Evolutionary conservation across 768 basidiomycete genomes (phyloP).

Genomic region (Suillus occidentalis): DNA sequence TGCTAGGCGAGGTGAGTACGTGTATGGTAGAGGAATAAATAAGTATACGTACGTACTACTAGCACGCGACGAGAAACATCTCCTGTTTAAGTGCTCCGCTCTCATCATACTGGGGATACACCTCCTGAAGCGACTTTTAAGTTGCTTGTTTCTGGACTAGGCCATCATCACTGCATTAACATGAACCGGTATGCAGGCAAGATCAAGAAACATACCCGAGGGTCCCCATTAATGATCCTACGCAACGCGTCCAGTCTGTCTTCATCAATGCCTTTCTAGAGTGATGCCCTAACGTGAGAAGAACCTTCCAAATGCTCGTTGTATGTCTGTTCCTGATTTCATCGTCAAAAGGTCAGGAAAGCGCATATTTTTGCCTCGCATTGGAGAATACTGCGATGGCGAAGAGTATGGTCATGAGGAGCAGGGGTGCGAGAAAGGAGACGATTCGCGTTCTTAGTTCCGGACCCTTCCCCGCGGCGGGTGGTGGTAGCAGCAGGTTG

Average conservation of each 20-base stretch:
- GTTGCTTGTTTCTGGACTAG: constrained; percentile 80
- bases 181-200: neutral
- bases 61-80: constrained; percentile 99
- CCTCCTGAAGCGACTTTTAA: constrained; percentile 94
- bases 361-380: too few species aligned
- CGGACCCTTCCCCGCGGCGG: too few species aligned
- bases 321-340: too few species aligned
- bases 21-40: constrained; percentile 13
- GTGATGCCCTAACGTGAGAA: neutral
- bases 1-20: constrained; percentile 46
- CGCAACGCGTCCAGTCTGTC: neutral
- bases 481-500: too few species aligned
- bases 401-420: too few species aligned
- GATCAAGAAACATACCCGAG: constrained; percentile 44
- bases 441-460: too few species aligned
- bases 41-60: constrained; percentile 55
- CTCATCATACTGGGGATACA: constrained; percentile 98
- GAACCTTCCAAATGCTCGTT: neutral
- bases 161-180: neutral
- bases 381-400: too few species aligned
- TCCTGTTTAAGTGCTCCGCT: constrained; percentile 98
- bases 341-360: too few species aligned
- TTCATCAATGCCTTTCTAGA: neutral
- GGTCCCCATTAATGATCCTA: neutral
- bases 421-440: too few species aligned